Conservation (phyloP, 2,329 filamentous ascomycete species). For the Gliomastix tumulicola region DNA sequence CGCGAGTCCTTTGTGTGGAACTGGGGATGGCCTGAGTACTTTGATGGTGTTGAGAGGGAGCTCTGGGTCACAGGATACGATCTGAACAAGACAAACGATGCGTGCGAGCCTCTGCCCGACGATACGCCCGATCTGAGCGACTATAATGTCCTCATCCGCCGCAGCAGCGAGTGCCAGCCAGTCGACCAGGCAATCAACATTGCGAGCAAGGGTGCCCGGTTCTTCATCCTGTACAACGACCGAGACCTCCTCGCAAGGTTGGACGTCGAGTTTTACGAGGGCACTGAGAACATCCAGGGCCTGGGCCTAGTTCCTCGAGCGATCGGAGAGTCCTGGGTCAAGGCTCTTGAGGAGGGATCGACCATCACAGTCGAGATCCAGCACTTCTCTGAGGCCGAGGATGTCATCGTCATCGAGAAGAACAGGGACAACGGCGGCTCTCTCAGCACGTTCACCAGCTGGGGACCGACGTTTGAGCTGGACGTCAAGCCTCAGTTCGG, state of each 20-base stretch:
- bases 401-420: slow-evolving; percentile 19
- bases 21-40: slow-evolving; percentile 14
- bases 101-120: slow-evolving; percentile 43
- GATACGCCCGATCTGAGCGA: slow-evolving; percentile 50
- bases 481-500: slow-evolving; percentile 48
- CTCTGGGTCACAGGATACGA: slow-evolving; percentile 44
- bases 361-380: slow-evolving; percentile 36
- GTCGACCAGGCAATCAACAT: slow-evolving; percentile 45
- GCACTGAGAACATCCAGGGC: slow-evolving; percentile 24
- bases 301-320: slow-evolving; percentile 32
- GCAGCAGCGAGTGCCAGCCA: slow-evolving; percentile 52
- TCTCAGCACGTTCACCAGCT: slow-evolving; percentile 45
- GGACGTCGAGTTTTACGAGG: no score
- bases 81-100: slow-evolving; percentile 37
- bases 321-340: slow-evolving; percentile 35
- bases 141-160: slow-evolving; percentile 52
- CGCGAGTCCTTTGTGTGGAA: no score
- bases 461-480: slow-evolving; percentile 55
- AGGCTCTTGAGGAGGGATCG: slow-evolving; percentile 31
- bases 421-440: slow-evolving; percentile 43
- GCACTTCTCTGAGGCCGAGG: slow-evolving; percentile 25
- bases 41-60: slow-evolving; percentile 33
- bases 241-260: no score
- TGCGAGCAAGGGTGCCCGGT: slow-evolving; percentile 47
- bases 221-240: slow-evolving; percentile 57